Evolutionary conservation across 192 early-diverging fungal species (phyloP).

Genomic region (Helicostylum pulchrum): DNA sequence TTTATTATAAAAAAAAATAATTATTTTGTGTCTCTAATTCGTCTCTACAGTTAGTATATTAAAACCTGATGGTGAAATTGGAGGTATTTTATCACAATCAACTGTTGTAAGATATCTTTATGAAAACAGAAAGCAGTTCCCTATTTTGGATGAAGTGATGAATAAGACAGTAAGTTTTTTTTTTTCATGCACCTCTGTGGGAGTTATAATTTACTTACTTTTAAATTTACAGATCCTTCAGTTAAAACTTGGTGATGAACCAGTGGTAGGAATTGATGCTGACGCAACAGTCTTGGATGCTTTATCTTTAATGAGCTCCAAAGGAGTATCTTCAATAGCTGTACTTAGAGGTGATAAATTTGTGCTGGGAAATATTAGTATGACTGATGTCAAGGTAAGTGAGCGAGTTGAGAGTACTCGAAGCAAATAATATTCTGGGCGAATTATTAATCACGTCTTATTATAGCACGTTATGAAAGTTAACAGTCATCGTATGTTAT

Average conservation of each 20-base stretch:
- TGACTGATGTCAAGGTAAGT: slow-evolving; percentile 66
- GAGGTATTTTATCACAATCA: slow-evolving; percentile 75
- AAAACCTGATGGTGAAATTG: slow-evolving; percentile 54
- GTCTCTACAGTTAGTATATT: slow-evolving; percentile 60
- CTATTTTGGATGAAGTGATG: slow-evolving; percentile 41
- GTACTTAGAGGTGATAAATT: slow-evolving; percentile 49
- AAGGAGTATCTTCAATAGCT: slow-evolving; percentile 60
- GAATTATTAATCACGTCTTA: background rate
- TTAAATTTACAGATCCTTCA: slow-evolving; percentile 38
- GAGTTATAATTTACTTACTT: background rate
- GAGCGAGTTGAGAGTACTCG: background rate
- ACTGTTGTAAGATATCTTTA: slow-evolving; percentile 66
- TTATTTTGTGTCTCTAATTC: background rate
- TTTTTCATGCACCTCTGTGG: background rate
- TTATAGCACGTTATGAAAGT: slow-evolving; percentile 32
- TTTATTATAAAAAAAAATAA: background rate
- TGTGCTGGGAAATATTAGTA: slow-evolving; percentile 62
- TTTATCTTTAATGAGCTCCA: slow-evolving; percentile 56
- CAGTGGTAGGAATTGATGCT: slow-evolving; percentile 51
- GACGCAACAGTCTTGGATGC: slow-evolving; percentile 62
- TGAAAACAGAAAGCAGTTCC: slow-evolving; percentile 51
- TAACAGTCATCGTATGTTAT: slow-evolving; percentile 43
- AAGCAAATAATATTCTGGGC: background rate
- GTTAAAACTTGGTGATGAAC: slow-evolving; percentile 54
- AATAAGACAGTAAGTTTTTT: slow-evolving; percentile 41